Base-by-base conservation (phyloP, 1,139 yeast species). In the Geotrichum candidum region DNA sequence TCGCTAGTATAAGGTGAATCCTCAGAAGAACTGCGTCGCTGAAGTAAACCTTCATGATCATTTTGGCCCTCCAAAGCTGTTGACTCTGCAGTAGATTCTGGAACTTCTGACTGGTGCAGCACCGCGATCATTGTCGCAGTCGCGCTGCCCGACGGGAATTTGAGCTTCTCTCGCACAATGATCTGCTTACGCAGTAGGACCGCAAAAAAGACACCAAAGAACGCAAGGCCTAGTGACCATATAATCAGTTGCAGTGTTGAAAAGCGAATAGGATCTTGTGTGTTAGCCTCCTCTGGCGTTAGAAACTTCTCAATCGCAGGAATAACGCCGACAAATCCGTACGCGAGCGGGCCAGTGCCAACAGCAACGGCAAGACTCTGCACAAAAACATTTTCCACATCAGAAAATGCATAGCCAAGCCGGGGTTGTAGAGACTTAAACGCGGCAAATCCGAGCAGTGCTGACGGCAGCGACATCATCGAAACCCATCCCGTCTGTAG, bases 401-500 rank as follows among this genome's bases (percentile, higher is more conserved):
- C 97, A 0, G 96, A 83, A 72, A 94, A 90, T 9, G 81, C 80
- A 38, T 70, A 61, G 73, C 77, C 68, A 69, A 83, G 51, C 78
- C 81, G 67, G 54, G 74, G 65, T 60, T 83, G 79, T 2, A 83
- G 56, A 1, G 68, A 68, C 67, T 84, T 87, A 76, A 92, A 94
- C 29, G 88, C 77, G 0, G 97, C 89, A 74, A 85, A 92, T 0
- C 96, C 97, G 27, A 94, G 75, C 59, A 94, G 75, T 6, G 98
- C 97, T 6, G 97, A 88, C 0, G 99, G 98, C 61, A 94, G 78
- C n/a, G 96, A 88, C 99, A 94, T 94, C 99, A 94, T 94, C 9
- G 97, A 90, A 1, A 94, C 97, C 99, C 99, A 94, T 1, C 99
- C 99, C 0, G 97, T 92, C 71, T 94, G 99, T 35, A 94, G 78